Evolutionary conservation across 139 green algal genomes (phyloP).

Genomic region (Chlamydomonas incerta): DNA sequence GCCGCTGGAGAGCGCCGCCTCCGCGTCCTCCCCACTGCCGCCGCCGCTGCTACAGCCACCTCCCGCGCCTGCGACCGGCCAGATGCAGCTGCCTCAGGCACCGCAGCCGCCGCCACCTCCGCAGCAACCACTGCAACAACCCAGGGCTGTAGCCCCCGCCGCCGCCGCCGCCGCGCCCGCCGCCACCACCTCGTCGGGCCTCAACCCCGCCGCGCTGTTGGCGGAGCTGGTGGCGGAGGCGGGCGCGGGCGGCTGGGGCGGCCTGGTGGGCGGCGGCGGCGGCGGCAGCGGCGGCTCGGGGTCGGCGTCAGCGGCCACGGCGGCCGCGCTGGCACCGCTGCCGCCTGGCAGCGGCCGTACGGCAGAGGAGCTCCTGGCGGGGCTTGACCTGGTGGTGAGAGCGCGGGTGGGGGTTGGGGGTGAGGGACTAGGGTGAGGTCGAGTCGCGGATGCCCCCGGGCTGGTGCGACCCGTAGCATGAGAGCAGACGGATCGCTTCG

Average conservation of each 20-base stretch:
- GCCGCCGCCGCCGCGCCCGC: neutral
- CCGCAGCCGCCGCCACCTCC: neutral
- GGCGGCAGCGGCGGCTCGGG: no score
- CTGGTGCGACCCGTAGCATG: neutral
- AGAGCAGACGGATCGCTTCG: neutral
- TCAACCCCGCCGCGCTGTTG: neutral
- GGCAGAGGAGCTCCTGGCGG: slow-evolving; percentile 34
- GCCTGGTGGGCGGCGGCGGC: no score
- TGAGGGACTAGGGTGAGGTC: neutral
- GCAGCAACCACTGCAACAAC: neutral
- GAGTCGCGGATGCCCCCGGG: neutral
- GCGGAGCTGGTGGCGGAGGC: slow-evolving; percentile 30
- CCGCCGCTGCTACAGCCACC: no score
- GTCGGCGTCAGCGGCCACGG: neutral
- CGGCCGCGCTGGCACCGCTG: neutral
- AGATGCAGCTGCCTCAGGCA: no score
- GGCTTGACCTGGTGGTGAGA: slow-evolving; percentile 16
- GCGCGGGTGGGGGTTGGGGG: no score
- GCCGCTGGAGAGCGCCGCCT: no score
- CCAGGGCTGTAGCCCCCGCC: neutral
- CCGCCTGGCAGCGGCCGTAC: neutral
- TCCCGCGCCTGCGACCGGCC: no score
- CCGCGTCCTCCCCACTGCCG: no score
- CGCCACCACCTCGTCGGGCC: neutral
- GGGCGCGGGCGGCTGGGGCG: neutral